Evolutionary conservation across 305 asterid genomes (phyloP).

Genomic region (Rubia peregrina): DNA sequence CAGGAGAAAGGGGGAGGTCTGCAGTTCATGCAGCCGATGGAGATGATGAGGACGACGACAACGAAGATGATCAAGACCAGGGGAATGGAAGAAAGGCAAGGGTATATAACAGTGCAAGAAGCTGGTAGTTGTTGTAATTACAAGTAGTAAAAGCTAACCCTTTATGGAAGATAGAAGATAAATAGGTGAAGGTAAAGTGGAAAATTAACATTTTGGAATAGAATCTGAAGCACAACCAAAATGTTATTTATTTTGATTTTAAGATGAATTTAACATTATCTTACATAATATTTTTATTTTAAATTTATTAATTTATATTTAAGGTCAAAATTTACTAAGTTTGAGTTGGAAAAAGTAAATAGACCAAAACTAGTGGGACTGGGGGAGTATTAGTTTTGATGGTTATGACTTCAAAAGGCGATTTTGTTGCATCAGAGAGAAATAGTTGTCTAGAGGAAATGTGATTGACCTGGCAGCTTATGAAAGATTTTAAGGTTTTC

Average conservation of each 20-base stretch:
- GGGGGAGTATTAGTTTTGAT: neutral
- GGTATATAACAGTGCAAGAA: constrained; percentile 39
- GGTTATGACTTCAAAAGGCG: neutral
- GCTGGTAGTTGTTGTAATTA: constrained; percentile 73
- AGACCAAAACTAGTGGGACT: too few species aligned
- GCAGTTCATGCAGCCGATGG: constrained; percentile 26
- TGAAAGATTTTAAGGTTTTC: neutral
- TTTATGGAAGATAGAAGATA: constrained; percentile 55
- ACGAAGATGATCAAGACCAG: constrained; percentile 75
- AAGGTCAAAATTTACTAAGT: too few species aligned
- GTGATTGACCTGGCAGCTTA: neutral
- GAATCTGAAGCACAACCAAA: neutral
- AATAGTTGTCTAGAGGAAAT: neutral
- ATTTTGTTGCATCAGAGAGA: neutral
- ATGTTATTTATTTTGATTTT: too few species aligned
- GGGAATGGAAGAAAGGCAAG: constrained; percentile 40
- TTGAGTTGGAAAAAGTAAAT: too few species aligned
- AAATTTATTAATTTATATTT: too few species aligned
- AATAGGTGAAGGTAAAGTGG: constrained; percentile 15
- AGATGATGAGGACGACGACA: constrained; percentile 39
- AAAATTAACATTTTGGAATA: neutral
- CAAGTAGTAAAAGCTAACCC: constrained; percentile 48
- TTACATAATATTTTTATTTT: too few species aligned
- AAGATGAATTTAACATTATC: too few species aligned
- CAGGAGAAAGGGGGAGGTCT: constrained; percentile 55